Evolutionary conservation across 2,329 filamentous ascomycete genomes (phyloP), one percentile per base, ranked within the genome.

Genomic region (Sclerotinia spermophila): DNA sequence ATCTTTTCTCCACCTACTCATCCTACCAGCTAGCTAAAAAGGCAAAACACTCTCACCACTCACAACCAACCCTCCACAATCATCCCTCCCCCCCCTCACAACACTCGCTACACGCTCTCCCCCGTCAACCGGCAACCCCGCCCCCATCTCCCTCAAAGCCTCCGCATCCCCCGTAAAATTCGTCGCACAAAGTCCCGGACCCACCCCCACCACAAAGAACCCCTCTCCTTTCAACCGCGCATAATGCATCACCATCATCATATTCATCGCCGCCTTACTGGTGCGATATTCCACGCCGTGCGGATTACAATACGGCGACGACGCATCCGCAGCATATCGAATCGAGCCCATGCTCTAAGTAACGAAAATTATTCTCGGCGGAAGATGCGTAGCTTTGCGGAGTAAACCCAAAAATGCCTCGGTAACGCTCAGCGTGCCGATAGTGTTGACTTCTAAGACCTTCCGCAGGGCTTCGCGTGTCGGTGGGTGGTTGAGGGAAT

Each of bases 101-200:
- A 75, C 71, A 35, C 55, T 42, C 30, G 72, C 75, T 65, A 77
- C 65, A 44, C 71, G 70, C 48, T 75, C 71, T 24, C 82, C 81
- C 70, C 82, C 81, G 24, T 82, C 78, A 73, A 80, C 78, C 15
- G 73, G 70, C 30, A 67, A 72, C 55, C 65, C 66, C 13, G 65
- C 70, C 24, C 73, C 73, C 30, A 30, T 62, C 35, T 21, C 24
- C 73, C 65, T 60, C 62, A 69, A 53, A 24, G 48, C 24, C 21
- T 51, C 48, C 7, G 48, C 48, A 7, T 51, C n/a, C 13, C 48
- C 48, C 48, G 48, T 51, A 33, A 72, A 72, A 27, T 73, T 69
- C 33, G 73, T 74, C 6, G 71, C 73, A n/a, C 68, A 45, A n/a
- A 74, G 59, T 24, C 74, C 74, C 33, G 74, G 74, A 71, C 72